Evolutionary conservation across 306 rosid species (phyloP), one percentile per base, ranked within the genome.

Genomic region (Cicer arietinum): DNA sequence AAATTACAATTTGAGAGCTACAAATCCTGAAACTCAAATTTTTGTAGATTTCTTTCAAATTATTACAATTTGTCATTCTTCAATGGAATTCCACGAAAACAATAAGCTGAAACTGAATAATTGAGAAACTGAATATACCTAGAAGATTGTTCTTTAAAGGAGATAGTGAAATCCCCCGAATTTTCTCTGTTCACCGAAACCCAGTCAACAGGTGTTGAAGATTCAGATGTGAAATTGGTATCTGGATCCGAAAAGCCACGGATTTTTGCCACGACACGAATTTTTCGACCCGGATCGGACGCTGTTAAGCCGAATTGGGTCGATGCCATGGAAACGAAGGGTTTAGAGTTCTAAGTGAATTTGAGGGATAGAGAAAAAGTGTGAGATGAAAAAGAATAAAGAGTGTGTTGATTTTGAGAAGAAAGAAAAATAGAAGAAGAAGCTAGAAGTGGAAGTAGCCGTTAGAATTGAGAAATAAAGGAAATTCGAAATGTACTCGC

Each of bases 211-310:
- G 79, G 45, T 62, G 57, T 76, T 10, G 90, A 76, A 67, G 60
- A 2, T 7, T 53, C 53, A 30, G 35, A 30, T 30, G 5, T 30
- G 1, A 41, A 9, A 22, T 85, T 81, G 0, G 77, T 70, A 17
- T 77, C 87, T 22, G 53, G 61, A 75, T 7, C 73, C 2, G 85
- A 9, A 16, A 42, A 77, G 2, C 88, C 89, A 8, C 88, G 75
- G 48, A 91, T 54, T 45, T 83, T 91, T 16, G 90, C 94, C 0
- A 91, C 84, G 2, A 86, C 78, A 10, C 96, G 79, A 76, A 94
- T 84, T 69, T 85, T 94, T 0, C 73, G 81, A 45, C 5, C 58
- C 16, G 74, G 14, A 7, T 22, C 74, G n/a, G 75, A 25, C 12
- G 74, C 70, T 2, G 35, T 71, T 52, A 40, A 43, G 68, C 73